Evolutionary conservation across 2,329 filamentous ascomycete species (phyloP).

Genomic region (Beauveria pseudobassiana): DNA sequence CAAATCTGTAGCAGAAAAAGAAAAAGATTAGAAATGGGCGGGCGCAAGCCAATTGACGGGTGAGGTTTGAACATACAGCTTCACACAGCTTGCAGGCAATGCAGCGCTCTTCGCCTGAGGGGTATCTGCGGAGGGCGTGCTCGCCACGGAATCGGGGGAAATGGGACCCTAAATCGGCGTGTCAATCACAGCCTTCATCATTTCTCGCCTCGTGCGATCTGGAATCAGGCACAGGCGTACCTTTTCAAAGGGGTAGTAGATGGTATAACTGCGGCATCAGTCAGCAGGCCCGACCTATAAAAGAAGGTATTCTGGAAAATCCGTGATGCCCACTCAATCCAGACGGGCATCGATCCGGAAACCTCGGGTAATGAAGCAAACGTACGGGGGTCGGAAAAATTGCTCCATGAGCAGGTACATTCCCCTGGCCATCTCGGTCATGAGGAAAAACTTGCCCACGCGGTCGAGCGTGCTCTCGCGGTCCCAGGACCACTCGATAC

Average conservation of each 20-base stretch:
- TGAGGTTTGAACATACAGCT: conserved; percentile 45
- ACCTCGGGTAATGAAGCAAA: conserved; percentile 23
- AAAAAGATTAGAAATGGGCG: neutral
- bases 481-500: conserved; percentile 72
- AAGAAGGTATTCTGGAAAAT: neutral
- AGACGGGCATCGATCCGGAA: neutral
- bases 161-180: conserved; percentile 63
- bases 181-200: neutral
- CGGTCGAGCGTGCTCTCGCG: conserved; percentile 72
- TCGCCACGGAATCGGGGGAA: conserved; percentile 94
- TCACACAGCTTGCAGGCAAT: conserved; percentile 99
- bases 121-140: conserved; percentile 92
- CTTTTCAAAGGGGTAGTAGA: conserved; percentile 98
- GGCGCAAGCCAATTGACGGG: neutral
- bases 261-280: conserved; percentile 68
- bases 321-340: neutral
- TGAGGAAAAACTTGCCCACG: conserved; percentile 86
- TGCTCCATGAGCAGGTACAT: conserved; percentile 98
- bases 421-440: conserved; percentile 91
- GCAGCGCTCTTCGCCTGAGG: conserved; percentile 95
- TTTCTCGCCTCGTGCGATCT: neutral
- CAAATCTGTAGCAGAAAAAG: conserved; percentile 53
- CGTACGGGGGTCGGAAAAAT: conserved; percentile 95
- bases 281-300: conserved; percentile 2
- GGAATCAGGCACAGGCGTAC: conserved; percentile 27